Evolutionary conservation across 2,329 filamentous ascomycete genomes (phyloP), one percentile per base, ranked within the genome.

Genomic region (Colletotrichum sp.): DNA sequence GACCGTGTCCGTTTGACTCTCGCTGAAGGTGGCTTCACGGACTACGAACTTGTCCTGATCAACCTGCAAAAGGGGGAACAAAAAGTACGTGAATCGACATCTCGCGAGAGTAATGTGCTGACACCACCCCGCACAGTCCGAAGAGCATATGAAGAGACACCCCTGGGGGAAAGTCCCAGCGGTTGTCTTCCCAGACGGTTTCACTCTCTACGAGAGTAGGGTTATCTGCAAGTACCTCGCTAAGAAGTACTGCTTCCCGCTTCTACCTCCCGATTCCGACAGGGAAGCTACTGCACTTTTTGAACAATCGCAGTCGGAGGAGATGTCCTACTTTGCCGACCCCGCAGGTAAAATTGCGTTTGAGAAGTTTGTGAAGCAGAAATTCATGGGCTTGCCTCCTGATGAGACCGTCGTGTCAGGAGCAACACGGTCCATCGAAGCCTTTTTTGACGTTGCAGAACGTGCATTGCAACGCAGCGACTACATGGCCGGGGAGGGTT

Each of bases 141-240:
- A 77, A 79, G 83, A 85, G 77, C 73, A 86, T 77, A 75, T 82
- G 78, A 78, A 81, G 71, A 85, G 83, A 74, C 83, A 87, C 78
- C 85, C 85, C 4, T 86, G 84, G 83, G 85, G 85, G 26, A 87
- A 86, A 80, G 78, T 87, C 34, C 85, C 86, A 52, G 80, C 78
- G n/a, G 75, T 88, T 58, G 80, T 79, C 64, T 86, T 84, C 76
- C 78, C 85, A 15, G 81, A 83, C 6, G 85, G 84, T 1, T 87
- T 88, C 79, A 86, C 82, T 66, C 83, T 89, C 70, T 86, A 87
- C 78, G 87, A 88, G 79, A 87, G 85, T 78, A 87, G 86, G 43
- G 83, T 85, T 66, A 88, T 89, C 78, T 87, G 84, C 85, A 85
- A 85, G 79, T 87, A 87, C 79, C 83, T 89, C 73, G 80, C 86